phyloP scores from a whole-genome alignment of 139 green algal species.

The Coccomyxa sp. region DNA sequence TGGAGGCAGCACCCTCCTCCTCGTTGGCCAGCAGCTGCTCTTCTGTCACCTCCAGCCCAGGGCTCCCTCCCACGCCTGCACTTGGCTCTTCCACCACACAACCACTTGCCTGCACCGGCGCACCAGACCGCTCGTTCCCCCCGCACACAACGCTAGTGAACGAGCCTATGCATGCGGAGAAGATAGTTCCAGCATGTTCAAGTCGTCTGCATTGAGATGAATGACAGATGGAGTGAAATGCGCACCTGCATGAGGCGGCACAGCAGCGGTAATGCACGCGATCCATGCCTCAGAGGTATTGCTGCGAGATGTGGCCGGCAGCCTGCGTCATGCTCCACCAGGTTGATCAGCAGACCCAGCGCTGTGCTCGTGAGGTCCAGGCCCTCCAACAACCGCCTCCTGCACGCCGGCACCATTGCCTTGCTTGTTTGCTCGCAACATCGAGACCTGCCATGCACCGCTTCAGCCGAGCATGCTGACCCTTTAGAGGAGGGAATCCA shows the following conservation, averaged over 20 bases:
- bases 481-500: no score
- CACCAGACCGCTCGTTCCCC: background rate
- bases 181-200: background rate
- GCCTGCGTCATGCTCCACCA: constrained; percentile 30
- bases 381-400: constrained; percentile 26
- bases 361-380: constrained; percentile 38
- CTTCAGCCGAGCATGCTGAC: no score
- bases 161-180: no score
- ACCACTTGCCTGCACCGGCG: background rate
- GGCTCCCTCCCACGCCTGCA: background rate
- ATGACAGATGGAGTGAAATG: background rate
- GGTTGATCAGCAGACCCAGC: constrained; percentile 73
- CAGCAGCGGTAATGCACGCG: constrained; percentile 37
- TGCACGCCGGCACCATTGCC: background rate
- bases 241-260: constrained; percentile 34
- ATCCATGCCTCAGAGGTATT: background rate
- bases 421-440: background rate
- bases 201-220: background rate
- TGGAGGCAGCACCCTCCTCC: constrained; percentile 39
- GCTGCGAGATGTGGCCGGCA: constrained; percentile 8
- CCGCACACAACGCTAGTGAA: background rate
- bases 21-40: constrained; percentile 23
- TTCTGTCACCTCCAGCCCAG: constrained; percentile 26
- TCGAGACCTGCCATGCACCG: background rate
- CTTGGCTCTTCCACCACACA: background rate